Evolutionary conservation across 352 stramenopile species (phyloP).

Genomic region (Phytophthora crassamura): DNA sequence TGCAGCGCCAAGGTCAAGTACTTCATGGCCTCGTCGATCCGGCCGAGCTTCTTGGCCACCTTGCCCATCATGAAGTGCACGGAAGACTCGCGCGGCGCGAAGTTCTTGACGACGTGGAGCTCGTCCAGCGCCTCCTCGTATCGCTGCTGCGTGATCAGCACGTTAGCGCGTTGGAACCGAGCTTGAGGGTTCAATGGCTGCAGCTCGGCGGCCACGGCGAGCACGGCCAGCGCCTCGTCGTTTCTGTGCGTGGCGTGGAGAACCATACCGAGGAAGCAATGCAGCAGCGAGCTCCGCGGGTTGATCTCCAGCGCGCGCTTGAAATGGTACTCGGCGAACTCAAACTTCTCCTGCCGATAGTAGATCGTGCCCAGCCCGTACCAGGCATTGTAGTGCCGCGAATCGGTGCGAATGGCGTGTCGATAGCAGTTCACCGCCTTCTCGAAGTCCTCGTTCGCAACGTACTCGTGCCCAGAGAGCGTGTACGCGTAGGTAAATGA

Average conservation of each 20-base stretch:
- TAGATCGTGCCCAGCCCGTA: constrained; percentile 95
- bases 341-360: constrained; percentile 97
- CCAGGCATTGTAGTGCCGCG: constrained; percentile 94
- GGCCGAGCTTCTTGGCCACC: constrained; percentile 90
- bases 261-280: constrained; percentile 97
- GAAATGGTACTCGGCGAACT: constrained; percentile 98
- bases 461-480: constrained; percentile 97
- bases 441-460: constrained; percentile 98
- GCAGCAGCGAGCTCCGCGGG: constrained; percentile 92
- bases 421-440: constrained; percentile 97
- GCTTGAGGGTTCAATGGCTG: constrained; percentile 95
- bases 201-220: constrained; percentile 88
- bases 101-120: constrained; percentile 92
- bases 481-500: constrained; percentile 98
- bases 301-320: constrained; percentile 94
- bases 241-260: constrained; percentile 92
- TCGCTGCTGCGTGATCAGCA: constrained; percentile 93
- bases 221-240: constrained; percentile 91
- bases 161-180: constrained; percentile 95
- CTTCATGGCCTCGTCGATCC: constrained; percentile 93
- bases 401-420: constrained; percentile 93
- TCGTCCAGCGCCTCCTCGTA: constrained; percentile 93
- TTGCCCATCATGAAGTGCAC: constrained; percentile 98
- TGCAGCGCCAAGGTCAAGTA: constrained; percentile 97
- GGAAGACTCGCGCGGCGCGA: constrained; percentile 95